Evolutionary conservation across 345 rosid species (phyloP), one percentile per base, ranked within the genome.

Genomic region (Salix arbutifolia): DNA sequence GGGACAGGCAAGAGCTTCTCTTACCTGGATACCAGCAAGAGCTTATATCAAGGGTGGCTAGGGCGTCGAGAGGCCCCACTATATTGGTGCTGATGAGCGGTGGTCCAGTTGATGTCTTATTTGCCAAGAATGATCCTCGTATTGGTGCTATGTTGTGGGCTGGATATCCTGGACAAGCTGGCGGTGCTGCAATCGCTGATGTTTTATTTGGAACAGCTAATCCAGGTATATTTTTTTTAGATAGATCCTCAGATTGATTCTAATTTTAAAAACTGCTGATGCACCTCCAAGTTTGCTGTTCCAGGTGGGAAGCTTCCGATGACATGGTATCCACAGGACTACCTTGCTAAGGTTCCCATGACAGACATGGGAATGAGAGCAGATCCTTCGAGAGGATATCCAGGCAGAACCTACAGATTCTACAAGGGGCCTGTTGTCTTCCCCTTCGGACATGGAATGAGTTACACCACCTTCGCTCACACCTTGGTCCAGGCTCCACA

Each of bases 391-490:
- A 46, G 23, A 56, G 84, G 68, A 21, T 81, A 77, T 65, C 84
- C 84, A 6, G 84, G 84, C 3, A 52, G 84, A 21, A 77, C 84
- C 66, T 81, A 81, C 33, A 70, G 99, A 67, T 96, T 96, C 87
- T 96, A 93, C 83, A 96, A 87, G 76, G 99, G 99, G 12, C 92
- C 96, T 1, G 97, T 91, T 9, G 94, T 96, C 2, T 96, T 76
- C 81, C 94, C 97, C 33, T 96, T 90, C 64, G 98, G 97, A 4
- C 82, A 88, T 35, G 99, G 98, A 67, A 13, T 91, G 80, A 90
- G 92, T 78, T 96, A 90, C 86, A 82, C 98, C 12, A 76, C 74
- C 1, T 92, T 85, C 56, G 50, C 84, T 5, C 90, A 89, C 72
- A 74, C 83, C 35, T 77, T 92, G 2, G 84, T 83, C 52, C 76